A percentile compares a stretch with the other conserved stretches of the same genome.
phyloP scores from a whole-genome alignment of 768 basidiomycete genomes.

The Exidia glandulosa region DNA sequence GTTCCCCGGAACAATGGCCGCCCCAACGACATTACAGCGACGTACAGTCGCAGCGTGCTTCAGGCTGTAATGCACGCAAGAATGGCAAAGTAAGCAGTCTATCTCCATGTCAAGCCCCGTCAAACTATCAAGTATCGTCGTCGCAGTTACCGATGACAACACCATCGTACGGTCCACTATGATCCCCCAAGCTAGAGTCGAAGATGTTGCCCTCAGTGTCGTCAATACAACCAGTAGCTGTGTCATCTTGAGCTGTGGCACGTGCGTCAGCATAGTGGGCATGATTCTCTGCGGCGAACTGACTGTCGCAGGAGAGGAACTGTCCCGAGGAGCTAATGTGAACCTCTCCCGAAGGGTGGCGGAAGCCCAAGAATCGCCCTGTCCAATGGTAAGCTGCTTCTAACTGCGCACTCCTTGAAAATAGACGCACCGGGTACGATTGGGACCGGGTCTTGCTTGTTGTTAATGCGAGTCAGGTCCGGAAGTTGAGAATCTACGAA shows the following conservation, averaged over 20 bases:
- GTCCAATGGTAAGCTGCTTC: not conserved
- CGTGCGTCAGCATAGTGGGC: not conserved
- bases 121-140: too few species aligned
- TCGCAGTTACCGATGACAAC: not conserved
- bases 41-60: too few species aligned
- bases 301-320: conserved; percentile 49
- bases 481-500: conserved; percentile 4
- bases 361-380: conserved; percentile 10
- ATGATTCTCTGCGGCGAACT: not conserved
- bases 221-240: not conserved
- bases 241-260: not conserved
- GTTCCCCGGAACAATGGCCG: too few species aligned
- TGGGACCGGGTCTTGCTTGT: conserved; percentile 13
- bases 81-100: too few species aligned
- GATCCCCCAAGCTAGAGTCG: not conserved
- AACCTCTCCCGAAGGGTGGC: conserved; percentile 23
- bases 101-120: too few species aligned
- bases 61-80: too few species aligned
- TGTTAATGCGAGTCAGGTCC: conserved; percentile 3
- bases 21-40: too few species aligned
- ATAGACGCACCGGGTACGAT: conserved; percentile 12
- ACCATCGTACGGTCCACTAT: not conserved
- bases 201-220: not conserved
- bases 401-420: not conserved
- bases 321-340: conserved; percentile 27